Conservation (phyloP, 768 basidiomycete genomes). For the Panus rudis region DNA sequence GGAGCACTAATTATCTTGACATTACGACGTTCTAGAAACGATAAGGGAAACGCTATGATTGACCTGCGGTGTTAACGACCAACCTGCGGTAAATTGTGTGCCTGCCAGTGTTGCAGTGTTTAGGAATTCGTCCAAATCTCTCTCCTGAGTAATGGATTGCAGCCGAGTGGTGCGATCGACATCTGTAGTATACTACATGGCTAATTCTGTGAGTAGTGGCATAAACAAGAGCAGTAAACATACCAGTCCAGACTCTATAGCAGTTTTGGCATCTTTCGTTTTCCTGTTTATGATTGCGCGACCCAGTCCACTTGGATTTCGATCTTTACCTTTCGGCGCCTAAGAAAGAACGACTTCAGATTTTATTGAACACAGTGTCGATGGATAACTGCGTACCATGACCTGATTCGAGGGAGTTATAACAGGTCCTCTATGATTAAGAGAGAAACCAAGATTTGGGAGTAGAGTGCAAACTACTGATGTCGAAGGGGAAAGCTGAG, state of each 20-base stretch:
- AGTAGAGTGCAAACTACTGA: not conserved
- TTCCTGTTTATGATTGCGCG: conserved; percentile 93
- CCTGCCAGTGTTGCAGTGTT: conserved; percentile 93
- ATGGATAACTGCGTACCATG: too few species aligned
- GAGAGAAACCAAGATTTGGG: not conserved
- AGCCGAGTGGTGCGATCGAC: conserved; percentile 60
- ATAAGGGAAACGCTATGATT: conserved; percentile 6
- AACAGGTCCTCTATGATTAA: too few species aligned
- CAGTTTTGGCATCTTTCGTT: conserved; percentile 63
- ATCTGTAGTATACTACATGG: conserved; percentile 67
- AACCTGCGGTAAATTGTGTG: conserved; percentile 93
- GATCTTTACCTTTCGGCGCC: conserved; percentile 55
- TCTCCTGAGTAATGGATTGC: conserved; percentile 91
- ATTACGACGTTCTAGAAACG: conserved; percentile 59
- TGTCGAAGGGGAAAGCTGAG: too few species aligned
- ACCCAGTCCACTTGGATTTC: conserved; percentile 79
- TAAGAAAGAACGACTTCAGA: conserved; percentile 14
- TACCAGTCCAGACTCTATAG: conserved; percentile 62
- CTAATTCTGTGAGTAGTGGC: not conserved
- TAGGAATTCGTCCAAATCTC: conserved; percentile 92
- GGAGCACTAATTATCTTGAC: conserved; percentile 70
- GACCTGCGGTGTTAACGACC: conserved; percentile 13
- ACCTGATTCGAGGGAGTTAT: too few species aligned
- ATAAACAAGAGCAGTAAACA: conserved; percentile 17
- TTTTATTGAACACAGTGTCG: too few species aligned